Conservation (phyloP, 352 stramenopile species). For the Phytophthora lateralis region DNA sequence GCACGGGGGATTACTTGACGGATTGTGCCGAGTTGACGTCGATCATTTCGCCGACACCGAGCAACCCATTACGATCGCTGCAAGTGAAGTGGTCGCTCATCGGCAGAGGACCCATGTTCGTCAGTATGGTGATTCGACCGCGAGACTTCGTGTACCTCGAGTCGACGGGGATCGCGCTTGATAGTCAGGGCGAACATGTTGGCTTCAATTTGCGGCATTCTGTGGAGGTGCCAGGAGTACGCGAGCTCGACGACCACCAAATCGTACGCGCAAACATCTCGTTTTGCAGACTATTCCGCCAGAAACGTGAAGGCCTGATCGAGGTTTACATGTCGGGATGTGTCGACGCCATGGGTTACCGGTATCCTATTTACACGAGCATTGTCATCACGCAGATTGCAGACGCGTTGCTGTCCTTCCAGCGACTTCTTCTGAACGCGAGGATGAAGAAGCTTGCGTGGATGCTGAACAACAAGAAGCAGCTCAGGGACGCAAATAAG, state of each 20-base stretch:
- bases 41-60: constrained; percentile 36
- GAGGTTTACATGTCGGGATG: constrained; percentile 44
- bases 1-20: constrained; percentile 37
- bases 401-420: constrained; percentile 40
- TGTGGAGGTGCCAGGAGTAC: constrained; percentile 37
- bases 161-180: constrained; percentile 43
- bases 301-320: constrained; percentile 35
- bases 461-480: constrained; percentile 34
- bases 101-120: constrained; percentile 29
- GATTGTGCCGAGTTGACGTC: constrained; percentile 38
- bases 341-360: constrained; percentile 34
- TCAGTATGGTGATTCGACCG: constrained; percentile 36
- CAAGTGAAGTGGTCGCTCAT: constrained; percentile 52
- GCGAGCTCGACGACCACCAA: constrained; percentile 40
- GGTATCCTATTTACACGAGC: constrained; percentile 35
- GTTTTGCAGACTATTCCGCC: constrained; percentile 42
- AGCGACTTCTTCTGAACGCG: constrained; percentile 38
- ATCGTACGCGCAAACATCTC: constrained; percentile 51
- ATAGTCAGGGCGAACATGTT: constrained; percentile 44
- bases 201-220: constrained; percentile 48
- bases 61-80: constrained; percentile 32
- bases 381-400: constrained; percentile 35
- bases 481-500: constrained; percentile 6
- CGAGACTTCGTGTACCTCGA: constrained; percentile 57
- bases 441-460: constrained; percentile 77